Evolutionary conservation across 441 rosid species (phyloP).

Genomic region (Capsella rubella): DNA sequence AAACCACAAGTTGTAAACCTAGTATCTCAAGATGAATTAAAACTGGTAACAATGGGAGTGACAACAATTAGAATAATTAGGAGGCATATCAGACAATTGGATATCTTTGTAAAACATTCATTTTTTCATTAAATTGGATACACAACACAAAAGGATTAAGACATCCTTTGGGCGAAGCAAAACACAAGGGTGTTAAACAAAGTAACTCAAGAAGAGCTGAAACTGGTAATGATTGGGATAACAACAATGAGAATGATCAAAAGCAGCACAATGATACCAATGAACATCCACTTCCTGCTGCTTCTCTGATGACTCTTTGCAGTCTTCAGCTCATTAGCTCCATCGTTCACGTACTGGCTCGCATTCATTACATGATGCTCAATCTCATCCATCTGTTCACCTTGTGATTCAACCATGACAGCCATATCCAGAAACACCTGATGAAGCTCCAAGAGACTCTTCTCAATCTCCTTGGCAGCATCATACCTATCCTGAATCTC

Average conservation of each 20-base stretch:
- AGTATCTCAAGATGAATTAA: conserved; percentile 63
- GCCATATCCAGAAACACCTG: conserved; percentile 93
- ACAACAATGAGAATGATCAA: conserved; percentile 71
- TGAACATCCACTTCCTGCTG: conserved; percentile 83
- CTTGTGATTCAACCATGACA: conserved; percentile 93
- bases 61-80: conserved; percentile 66
- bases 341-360: conserved; percentile 77
- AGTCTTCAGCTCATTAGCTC: conserved; percentile 70
- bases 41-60: conserved; percentile 72
- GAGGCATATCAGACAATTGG: conserved; percentile 28
- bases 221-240: conserved; percentile 76
- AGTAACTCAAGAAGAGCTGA: conserved; percentile 64
- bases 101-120: conserved; percentile 24
- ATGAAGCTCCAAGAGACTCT: conserved; percentile 86
- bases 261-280: conserved; percentile 70
- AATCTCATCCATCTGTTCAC: conserved; percentile 93
- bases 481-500: conserved; percentile 90
- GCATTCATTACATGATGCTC: conserved; percentile 90
- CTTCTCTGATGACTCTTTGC: conserved; percentile 76
- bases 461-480: conserved; percentile 89
- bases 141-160: conserved; percentile 34
- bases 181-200: not conserved
- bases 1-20: not conserved
- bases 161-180: conserved; percentile 33
- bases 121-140: conserved; percentile 18